Evolutionary conservation across 441 rosid species (phyloP).

Genomic region (Corymbia calophylla): DNA sequence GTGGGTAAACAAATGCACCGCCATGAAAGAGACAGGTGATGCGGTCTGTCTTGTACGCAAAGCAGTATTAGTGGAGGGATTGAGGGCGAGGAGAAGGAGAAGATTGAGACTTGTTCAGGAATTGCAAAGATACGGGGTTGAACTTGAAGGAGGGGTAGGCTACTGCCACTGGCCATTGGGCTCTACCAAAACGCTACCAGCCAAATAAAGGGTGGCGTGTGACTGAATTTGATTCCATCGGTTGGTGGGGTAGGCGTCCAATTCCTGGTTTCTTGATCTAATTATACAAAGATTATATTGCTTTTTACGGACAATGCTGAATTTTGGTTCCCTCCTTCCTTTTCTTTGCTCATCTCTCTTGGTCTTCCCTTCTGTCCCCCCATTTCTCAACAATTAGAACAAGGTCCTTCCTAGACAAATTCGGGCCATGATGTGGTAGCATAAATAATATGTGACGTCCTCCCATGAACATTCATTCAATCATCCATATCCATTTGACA

Average conservation of each 20-base stretch:
- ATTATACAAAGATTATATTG: not conserved
- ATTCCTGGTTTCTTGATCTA: conserved; percentile 13
- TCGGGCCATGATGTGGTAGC: not conserved
- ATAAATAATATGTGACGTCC: not conserved
- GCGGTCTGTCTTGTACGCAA: not conserved
- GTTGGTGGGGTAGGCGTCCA: conserved; percentile 48
- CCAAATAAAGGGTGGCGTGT: not conserved
- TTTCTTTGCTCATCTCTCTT: not conserved
- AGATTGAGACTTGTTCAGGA: not conserved
- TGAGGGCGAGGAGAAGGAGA: not conserved
- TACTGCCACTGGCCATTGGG: conserved; percentile 1
- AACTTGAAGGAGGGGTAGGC: conserved; percentile 2
- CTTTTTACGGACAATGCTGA: not conserved
- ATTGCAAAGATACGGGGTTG: not conserved
- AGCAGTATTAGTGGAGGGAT: not conserved
- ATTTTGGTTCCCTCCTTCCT: not conserved
- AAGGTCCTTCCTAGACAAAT: not conserved
- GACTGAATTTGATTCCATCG: not conserved
- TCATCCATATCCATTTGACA: not conserved
- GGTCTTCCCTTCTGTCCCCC: not conserved
- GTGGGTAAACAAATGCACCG: not conserved
- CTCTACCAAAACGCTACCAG: conserved; percentile 8
- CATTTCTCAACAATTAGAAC: not conserved
- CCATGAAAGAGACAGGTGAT: conserved; percentile 3
- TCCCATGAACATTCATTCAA: not conserved